Percentiles rank a stretch among this genome's conserved stretches.
Conservation (phyloP, 2,329 filamentous ascomycete species). For the Fusarium nanum region DNA sequence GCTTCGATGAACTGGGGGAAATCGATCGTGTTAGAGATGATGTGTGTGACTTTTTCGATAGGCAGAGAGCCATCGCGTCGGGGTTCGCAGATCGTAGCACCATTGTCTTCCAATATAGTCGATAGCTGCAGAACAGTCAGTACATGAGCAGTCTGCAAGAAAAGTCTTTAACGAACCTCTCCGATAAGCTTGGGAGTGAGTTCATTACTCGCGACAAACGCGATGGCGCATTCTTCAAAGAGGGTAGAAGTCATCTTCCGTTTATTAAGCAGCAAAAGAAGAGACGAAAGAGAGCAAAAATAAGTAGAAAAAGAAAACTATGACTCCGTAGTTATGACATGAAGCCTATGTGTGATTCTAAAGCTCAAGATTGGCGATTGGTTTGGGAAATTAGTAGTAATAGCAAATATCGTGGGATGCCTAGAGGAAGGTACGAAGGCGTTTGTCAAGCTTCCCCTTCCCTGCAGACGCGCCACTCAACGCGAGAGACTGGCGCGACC, state of each 20-base stretch:
- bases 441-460: slow-evolving; percentile 20
- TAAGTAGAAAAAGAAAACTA: neutral
- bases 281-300: slow-evolving; percentile 13
- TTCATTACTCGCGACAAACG: slow-evolving; percentile 58
- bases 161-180: slow-evolving; percentile 49
- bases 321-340: slow-evolving; percentile 25
- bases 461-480: slow-evolving; percentile 41
- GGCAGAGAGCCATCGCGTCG: slow-evolving; percentile 61
- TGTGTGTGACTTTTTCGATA: slow-evolving; percentile 64
- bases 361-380: slow-evolving; percentile 1
- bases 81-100: slow-evolving; percentile 61
- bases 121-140: slow-evolving; percentile 54
- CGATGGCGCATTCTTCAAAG: slow-evolving; percentile 58
- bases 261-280: slow-evolving; percentile 4
- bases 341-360: neutral
- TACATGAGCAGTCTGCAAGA: neutral
- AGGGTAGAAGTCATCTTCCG: slow-evolving; percentile 50
- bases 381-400: slow-evolving; percentile 1
- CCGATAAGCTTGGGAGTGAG: slow-evolving; percentile 56
- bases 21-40: slow-evolving; percentile 80
- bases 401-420: slow-evolving; percentile 27
- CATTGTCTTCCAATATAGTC: slow-evolving; percentile 59
- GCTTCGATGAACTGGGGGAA: slow-evolving; percentile 87
- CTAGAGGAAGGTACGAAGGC: slow-evolving; percentile 6
- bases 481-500: slow-evolving; percentile 51